Evolutionary conservation across 2,329 filamentous ascomycete genomes (phyloP), one percentile per base, ranked within the genome.

Genomic region (Aureobasidium sp.): DNA sequence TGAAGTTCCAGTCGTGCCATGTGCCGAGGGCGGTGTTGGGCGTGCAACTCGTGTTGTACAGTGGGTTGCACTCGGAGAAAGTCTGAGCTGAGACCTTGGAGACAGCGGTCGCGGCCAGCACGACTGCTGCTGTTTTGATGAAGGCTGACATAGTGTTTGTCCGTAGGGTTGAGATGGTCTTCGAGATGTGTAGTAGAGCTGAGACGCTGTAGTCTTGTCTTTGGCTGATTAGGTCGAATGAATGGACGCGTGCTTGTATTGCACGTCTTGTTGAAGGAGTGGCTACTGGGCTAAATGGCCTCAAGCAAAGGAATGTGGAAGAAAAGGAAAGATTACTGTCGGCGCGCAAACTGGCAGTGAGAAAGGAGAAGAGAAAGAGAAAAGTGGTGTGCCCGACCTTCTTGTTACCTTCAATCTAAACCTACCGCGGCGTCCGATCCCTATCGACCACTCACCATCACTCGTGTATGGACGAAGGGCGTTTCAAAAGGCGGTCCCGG

Each of bases 31-130:
- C 91, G 1, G 86, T 80, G 73, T 94, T 82, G 55, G 84, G 73
- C 1, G 88, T 85, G 72, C 91, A 96, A 37, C 68, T 70, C 44
- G 80, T 84, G 60, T 75, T 73, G 66, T 91, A 83, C 71, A 88
- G 80, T 5, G 92, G 92, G 70, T 96, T 87, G 78, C 92, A 97
- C 41, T 80, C 73, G 6, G 89, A 91, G 61, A 75, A 84, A 29
- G 91, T 91, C 75, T 97, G 92, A 56, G 88, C 91, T 50, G 80
- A 67, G 59, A 78, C 77, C 37, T 82, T 75, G 63, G 80, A 71
- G 48, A 74, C 67, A 46, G 73, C 63, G 17, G 57, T 61, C 48
- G 72, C 71, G 59, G 71, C 61, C 56, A 73, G 67, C 64, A 72
- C 68, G 62, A 74, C 51, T 39, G 63, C 63, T 52, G 47, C 36